phyloP scores from a whole-genome alignment of 768 basidiomycete species.

The Harrya chromipes region DNA sequence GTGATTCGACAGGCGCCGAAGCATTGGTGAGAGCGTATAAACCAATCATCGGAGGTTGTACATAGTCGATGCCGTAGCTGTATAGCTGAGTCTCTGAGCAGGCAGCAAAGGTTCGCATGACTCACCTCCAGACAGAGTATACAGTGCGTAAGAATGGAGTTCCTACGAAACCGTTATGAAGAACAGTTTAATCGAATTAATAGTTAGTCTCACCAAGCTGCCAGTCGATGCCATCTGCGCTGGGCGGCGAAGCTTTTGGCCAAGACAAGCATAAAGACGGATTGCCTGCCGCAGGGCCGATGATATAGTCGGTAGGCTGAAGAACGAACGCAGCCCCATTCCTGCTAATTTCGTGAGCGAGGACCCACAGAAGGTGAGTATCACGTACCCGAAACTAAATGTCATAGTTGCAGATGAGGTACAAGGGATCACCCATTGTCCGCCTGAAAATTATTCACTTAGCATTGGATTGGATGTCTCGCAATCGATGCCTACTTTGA shows the following conservation, averaged over 20 bases:
- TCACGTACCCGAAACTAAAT: constrained; percentile 65
- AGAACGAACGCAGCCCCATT: constrained; percentile 48
- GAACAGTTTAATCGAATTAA: neutral
- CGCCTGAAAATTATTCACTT: constrained; percentile 34
- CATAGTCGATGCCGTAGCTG: constrained; percentile 71
- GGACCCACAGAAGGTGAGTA: neutral
- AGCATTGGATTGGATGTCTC: neutral
- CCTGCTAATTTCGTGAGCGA: constrained; percentile 13
- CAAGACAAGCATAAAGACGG: constrained; percentile 71
- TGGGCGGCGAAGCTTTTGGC: constrained; percentile 66
- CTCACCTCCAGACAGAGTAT: constrained; percentile 74
- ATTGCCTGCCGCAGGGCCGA: constrained; percentile 63
- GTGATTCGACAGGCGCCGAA: constrained; percentile 40
- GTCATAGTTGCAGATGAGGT: constrained; percentile 54
- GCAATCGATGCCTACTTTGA: constrained; percentile 35
- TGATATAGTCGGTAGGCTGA: constrained; percentile 73
- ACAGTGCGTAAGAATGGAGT: constrained; percentile 70
- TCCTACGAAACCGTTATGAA: constrained; percentile 35
- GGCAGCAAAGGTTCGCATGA: neutral
- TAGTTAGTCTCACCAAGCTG: constrained; percentile 55
- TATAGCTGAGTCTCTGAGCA: constrained; percentile 1
- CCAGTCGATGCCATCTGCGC: constrained; percentile 77
- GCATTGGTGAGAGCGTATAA: constrained; percentile 58
- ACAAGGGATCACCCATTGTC: constrained; percentile 79
- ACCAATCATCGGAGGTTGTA: constrained; percentile 78